Evolutionary conservation across 495 filamentous ascomycete genomes (phyloP), one percentile per base, ranked within the genome.

Genomic region (Aspergillus mulundensis): DNA sequence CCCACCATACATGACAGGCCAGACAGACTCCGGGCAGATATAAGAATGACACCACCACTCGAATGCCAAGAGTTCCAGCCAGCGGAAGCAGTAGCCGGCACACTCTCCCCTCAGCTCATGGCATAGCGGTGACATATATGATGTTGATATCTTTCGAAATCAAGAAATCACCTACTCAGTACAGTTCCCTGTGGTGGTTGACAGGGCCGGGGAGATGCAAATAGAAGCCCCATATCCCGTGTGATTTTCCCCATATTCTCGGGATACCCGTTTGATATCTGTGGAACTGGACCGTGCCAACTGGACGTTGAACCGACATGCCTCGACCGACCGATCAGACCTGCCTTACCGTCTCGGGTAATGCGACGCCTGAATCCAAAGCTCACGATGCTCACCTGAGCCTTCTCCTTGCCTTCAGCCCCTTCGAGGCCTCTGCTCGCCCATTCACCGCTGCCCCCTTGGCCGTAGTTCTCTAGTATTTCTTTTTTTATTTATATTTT

Each of bases 341-440:
- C 30, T 50, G 48, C 5, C 34, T 12, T 50, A 34, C 48, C 48
- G 19, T 40, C 34, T 50, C 25, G 7, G 48, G 48, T 24, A 50
- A 36, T 38, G 32, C 46, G 10, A 24, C 14, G 20, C 21, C 21
- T 12, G 14, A 12, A n/a, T 18, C 7, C 19, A 38, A 48, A 50
- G 40, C 48, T 40, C 34, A 50, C 48, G 48, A 50, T 50, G 18
- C 48, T 50, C 48, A 50, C 48, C 48, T 50, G 48, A 23, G 16
- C 46, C 5, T 24, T 32, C n/a, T 46, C 21, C 21, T 23, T 44
- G 19, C 41, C 41, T 44, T 44, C 21, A 46, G 43, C 43, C 21
- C 43, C 38, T 40, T 40, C 38, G 38, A 40, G 38, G n/a, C 38
- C 38, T 40, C 12, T 40, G 38, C 15, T 40, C 21, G 21, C 43